These are phyloP conservation scores for Globisporangium ultimum DNA, from an alignment of 352 stramenopile genomes.

Conservation along the genomic window DNA sequence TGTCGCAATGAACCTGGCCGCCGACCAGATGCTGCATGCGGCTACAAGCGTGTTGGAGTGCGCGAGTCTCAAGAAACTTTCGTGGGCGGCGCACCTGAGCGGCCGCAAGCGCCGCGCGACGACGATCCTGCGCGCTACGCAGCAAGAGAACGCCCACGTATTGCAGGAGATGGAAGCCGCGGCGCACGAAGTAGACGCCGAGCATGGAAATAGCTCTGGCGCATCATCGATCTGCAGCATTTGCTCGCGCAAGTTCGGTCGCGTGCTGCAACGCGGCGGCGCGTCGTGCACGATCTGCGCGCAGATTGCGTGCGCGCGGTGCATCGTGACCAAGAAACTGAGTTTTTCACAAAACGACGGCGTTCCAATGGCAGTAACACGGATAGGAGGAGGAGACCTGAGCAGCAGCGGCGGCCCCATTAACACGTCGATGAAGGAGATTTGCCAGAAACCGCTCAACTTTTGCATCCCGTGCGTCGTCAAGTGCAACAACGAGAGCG, in stretches of 20 bases:
- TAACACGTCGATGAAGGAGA: conserved; percentile 17
- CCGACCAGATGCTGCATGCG: conserved; percentile 40
- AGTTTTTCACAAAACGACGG: conserved; percentile 30
- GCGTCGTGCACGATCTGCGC: conserved; percentile 32
- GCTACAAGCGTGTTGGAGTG: conserved; percentile 43
- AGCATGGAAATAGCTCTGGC: not conserved
- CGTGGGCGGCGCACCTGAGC: conserved; percentile 23
- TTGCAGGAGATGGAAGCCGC: conserved; percentile 20
- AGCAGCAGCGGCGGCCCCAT: conserved; percentile 7
- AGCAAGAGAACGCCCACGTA: conserved; percentile 11
- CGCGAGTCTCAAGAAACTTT: conserved; percentile 71
- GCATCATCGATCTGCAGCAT: conserved; percentile 8
- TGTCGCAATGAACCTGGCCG: conserved; percentile 36
- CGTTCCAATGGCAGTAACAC: conserved; percentile 27
- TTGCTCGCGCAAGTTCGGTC: conserved; percentile 13
- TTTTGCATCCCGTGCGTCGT: conserved; percentile 51
- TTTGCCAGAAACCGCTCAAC: conserved; percentile 40
- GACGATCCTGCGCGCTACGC: conserved; percentile 11
- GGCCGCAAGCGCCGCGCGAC: conserved; percentile 18
- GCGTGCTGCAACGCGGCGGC: conserved; percentile 25
- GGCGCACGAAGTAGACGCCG: conserved; percentile 17
- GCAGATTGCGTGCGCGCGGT: conserved; percentile 34
- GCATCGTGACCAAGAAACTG: conserved; percentile 44
- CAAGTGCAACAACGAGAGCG: conserved; percentile 34
- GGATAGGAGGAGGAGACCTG: conserved; percentile 32